These are phyloP conservation scores for Helicocarpus griseus DNA, from an alignment of 2,329 filamentous ascomycete species.

Conservation along the genomic window DNA sequence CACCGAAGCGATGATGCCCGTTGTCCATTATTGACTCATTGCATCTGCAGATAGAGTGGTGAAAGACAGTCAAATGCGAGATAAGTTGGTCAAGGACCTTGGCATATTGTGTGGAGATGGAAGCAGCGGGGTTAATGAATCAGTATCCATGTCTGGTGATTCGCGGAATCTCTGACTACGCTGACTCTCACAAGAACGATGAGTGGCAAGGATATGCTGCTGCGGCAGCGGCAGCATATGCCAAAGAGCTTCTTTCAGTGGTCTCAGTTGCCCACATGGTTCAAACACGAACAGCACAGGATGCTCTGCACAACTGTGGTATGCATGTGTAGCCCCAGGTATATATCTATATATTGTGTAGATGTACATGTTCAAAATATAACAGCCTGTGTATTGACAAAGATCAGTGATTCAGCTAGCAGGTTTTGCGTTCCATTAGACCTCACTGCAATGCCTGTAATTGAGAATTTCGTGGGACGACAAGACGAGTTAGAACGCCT, in stretches of 20 bases:
- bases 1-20: background rate
- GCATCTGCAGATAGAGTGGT: background rate
- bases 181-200: constrained; percentile 10
- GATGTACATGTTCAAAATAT: too few relatives aligned
- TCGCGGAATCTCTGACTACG: constrained; percentile 11
- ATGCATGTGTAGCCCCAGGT: too few relatives aligned
- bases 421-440: too few relatives aligned
- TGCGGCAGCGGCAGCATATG: constrained; percentile 10
- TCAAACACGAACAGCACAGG: too few relatives aligned
- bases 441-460: too few relatives aligned
- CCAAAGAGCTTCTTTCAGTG: constrained; percentile 12
- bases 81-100: background rate
- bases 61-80: background rate
- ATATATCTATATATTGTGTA: too few relatives aligned
- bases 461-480: too few relatives aligned
- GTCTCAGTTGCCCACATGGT: too few relatives aligned
- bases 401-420: too few relatives aligned
- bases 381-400: too few relatives aligned
- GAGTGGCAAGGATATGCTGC: constrained; percentile 13
- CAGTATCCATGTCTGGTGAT: constrained; percentile 9
- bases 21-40: background rate
- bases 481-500: too few relatives aligned
- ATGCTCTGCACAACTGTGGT: too few relatives aligned
- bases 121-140: constrained; percentile 3
- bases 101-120: constrained; percentile 6